Evolutionary conservation across 768 basidiomycete genomes (phyloP), one percentile per base, ranked within the genome.

Genomic region (Tulasnella sp.): DNA sequence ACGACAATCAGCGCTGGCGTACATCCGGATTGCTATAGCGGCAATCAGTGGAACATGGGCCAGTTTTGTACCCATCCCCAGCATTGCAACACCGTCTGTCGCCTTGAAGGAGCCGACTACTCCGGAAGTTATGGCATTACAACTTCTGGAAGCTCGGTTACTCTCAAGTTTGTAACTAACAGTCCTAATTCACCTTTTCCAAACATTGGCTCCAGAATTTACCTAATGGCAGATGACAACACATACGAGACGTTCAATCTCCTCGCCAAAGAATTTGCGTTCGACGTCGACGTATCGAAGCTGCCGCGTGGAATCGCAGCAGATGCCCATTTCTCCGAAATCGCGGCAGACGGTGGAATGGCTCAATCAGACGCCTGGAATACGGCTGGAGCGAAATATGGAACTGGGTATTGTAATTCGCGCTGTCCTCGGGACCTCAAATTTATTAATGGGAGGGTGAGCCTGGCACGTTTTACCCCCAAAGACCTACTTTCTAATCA

Each of bases 201-300:
- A 67, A 67, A 26, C 61, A n/a, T 32, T 4, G 77, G 77, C 26
- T 70, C 67, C 5, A 37, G 67, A 61, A 82, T 85, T 61, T 90
- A 89, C 85, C 85, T 90, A 81, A 84, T 90, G 85, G 83, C 83
- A 18, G 29, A 39, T 77, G 46, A 75, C 74, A 75, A 39, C 46
- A 29, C 44, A 32, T 75, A 75, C 74, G 37, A 75, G 29, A 75
- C 4, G 26, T 75, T 75, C 26, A 75, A 75, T 16, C 74, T 35
- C 6, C 26, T 48, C 1, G 44, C n/a, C 13, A 3, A 57, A 26
- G 74, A 75, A 40, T 73, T 70, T 51, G 6, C 46, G 42, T 48
- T 75, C 40, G 74, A 75, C 29, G 74, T 75, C 20, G 74, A 75
- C 16, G 6, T 75, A 10, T 51, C 40, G 0, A 75, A n/a, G 6